These are phyloP conservation scores for Wallacemonas rigidus DNA, from an alignment of 208 protist genomes.

Conservation along the genomic window DNA sequence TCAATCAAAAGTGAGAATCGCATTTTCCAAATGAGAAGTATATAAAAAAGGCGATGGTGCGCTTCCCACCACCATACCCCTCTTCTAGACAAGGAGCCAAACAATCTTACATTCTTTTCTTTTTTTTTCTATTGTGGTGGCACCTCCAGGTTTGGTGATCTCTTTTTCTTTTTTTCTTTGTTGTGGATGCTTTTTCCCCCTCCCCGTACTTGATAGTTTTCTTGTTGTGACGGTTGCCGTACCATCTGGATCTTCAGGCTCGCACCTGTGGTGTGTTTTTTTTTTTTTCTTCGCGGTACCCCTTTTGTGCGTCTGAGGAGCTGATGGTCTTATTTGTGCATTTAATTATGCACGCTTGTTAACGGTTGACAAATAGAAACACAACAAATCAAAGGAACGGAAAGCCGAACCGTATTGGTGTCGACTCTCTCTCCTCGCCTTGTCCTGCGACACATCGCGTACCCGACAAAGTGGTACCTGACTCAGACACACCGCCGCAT, in stretches of 20 bases:
- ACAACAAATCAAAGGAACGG: constrained; percentile 3
- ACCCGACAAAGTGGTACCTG: no score
- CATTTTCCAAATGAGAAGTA: no score
- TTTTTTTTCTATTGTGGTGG: constrained; percentile 5
- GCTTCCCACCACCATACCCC: no score
- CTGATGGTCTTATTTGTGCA: constrained; percentile 1
- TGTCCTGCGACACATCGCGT: no score
- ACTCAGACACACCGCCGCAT: no score
- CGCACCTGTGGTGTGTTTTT: not conserved
- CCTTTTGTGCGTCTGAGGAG: not conserved
- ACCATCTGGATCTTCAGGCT: constrained; percentile 2
- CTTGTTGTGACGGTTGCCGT: not conserved
- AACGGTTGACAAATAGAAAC: constrained; percentile 17
- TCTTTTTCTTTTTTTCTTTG: constrained; percentile 1
- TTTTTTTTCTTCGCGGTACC: not conserved
- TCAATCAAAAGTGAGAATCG: no score
- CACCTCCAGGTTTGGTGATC: constrained; percentile 1
- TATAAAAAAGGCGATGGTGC: no score
- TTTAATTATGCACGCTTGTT: not conserved
- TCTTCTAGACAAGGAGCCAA: no score
- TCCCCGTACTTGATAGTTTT: constrained; percentile 12
- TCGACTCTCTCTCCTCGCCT: no score
- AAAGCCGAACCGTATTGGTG: not conserved
- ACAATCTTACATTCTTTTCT: not conserved
- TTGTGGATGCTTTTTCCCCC: constrained; percentile 9